Conservation (phyloP, 495 filamentous ascomycete species). For the Mycothermus thermophilus region DNA sequence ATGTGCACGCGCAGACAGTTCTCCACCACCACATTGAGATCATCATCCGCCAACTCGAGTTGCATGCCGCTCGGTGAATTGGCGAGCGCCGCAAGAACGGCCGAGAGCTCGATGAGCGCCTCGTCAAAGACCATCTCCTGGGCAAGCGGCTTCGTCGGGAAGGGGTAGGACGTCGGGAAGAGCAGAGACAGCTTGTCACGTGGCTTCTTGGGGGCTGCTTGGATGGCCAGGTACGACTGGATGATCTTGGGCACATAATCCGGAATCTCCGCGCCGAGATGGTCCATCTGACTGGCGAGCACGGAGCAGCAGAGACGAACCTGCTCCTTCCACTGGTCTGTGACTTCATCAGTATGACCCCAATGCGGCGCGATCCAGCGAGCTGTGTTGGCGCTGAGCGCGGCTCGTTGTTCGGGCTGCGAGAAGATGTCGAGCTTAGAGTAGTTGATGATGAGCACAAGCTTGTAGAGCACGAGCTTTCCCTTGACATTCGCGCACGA, state of each 20-base stretch:
- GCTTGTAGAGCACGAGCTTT: constrained; percentile 86
- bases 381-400: constrained; percentile 66
- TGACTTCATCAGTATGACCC: constrained; percentile 60
- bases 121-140: constrained; percentile 64
- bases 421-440: constrained; percentile 67
- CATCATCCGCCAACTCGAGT: constrained; percentile 57
- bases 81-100: constrained; percentile 68
- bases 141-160: constrained; percentile 57
- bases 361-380: constrained; percentile 91
- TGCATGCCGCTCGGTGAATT: constrained; percentile 54
- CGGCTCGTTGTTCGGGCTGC: constrained; percentile 54
- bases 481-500: constrained; percentile 79
- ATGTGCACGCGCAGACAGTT: constrained; percentile 69
- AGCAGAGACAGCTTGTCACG: constrained; percentile 67
- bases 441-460: constrained; percentile 84
- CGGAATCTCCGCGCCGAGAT: constrained; percentile 66
- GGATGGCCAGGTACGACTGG: constrained; percentile 71
- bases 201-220: constrained; percentile 45
- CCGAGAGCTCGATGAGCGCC: constrained; percentile 75
- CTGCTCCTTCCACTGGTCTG: constrained; percentile 81
- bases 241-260: constrained; percentile 84
- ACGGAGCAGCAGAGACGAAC: constrained; percentile 85
- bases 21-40: constrained; percentile 60
- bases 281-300: constrained; percentile 64
- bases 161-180: constrained; percentile 83